Evolutionary conservation across 2,329 filamentous ascomycete species (phyloP).

Genomic region (Raffaelea ambrosiae): DNA sequence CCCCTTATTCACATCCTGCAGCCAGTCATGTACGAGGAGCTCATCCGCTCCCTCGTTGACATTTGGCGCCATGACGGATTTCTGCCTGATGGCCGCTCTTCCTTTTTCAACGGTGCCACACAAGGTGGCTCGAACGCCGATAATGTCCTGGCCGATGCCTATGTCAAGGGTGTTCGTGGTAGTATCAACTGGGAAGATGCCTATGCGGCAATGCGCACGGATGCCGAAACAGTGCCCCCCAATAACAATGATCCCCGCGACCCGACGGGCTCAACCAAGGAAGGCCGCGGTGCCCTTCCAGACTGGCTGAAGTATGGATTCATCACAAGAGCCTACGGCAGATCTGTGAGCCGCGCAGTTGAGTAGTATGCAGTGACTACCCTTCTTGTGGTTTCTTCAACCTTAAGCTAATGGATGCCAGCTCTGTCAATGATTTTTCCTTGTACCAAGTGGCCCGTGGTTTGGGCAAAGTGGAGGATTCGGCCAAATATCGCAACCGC

Average conservation of each 20-base stretch:
- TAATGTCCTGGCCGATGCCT: conserved; percentile 65
- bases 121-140: conserved; percentile 65
- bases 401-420: background rate
- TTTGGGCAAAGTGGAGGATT: conserved; percentile 36
- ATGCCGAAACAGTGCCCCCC: conserved; percentile 54
- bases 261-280: conserved; percentile 51
- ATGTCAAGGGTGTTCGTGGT: conserved; percentile 57
- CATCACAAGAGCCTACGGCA: conserved; percentile 52
- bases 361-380: conserved; percentile 42
- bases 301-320: conserved; percentile 60
- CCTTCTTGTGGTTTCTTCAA: background rate
- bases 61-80: conserved; percentile 58
- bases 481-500: conserved; percentile 50
- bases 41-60: conserved; percentile 59
- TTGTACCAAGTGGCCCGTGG: conserved; percentile 57
- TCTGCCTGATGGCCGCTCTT: conserved; percentile 57
- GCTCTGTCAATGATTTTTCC: conserved; percentile 52
- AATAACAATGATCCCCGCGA: conserved; percentile 52
- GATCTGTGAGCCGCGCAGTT: conserved; percentile 56
- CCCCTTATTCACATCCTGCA: conserved; percentile 58
- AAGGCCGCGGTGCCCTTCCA: conserved; percentile 59
- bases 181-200: conserved; percentile 56
- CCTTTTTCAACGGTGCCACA: conserved; percentile 59
- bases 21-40: conserved; percentile 53
- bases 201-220: conserved; percentile 55